These are phyloP conservation scores for Rubus parviflorus DNA, from an alignment of 306 rosid genomes.

Conservation along the genomic window DNA sequence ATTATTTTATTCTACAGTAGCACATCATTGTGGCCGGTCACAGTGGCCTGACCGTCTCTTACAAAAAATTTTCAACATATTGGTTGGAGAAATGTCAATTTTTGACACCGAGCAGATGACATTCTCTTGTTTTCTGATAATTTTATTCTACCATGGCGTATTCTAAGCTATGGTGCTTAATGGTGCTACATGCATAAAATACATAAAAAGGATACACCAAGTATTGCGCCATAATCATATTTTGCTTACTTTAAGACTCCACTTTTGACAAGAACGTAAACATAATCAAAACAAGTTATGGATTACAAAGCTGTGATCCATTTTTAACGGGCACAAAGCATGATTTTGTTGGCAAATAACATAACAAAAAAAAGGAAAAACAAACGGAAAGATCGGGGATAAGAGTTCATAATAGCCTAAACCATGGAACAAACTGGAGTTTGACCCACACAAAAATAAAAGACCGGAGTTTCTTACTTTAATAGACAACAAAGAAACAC, in stretches of 20 bases:
- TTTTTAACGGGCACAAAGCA: neutral
- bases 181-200: neutral
- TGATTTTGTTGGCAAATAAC: slow-evolving; percentile 4
- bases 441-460: too few species aligned
- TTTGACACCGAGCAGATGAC: too few species aligned
- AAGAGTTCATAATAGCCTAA: neutral
- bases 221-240: neutral
- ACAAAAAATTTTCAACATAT: too few species aligned
- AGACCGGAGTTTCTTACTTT: slow-evolving; percentile 7
- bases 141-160: neutral
- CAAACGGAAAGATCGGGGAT: slow-evolving; percentile 2
- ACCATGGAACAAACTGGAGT: neutral
- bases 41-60: too few species aligned
- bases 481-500: slow-evolving; percentile 14
- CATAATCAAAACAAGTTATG: neutral
- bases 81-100: too few species aligned
- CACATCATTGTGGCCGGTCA: too few species aligned
- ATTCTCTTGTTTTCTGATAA: neutral
- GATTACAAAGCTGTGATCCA: neutral
- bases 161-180: neutral
- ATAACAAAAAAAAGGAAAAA: slow-evolving; percentile 4
- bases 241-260: neutral
- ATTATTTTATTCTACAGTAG: too few species aligned
- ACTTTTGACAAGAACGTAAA: neutral
- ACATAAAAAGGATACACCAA: neutral